These are phyloP conservation scores for Xylaria polymorpha DNA, from an alignment of 2,329 filamentous ascomycete genomes.

Conservation along the genomic window DNA sequence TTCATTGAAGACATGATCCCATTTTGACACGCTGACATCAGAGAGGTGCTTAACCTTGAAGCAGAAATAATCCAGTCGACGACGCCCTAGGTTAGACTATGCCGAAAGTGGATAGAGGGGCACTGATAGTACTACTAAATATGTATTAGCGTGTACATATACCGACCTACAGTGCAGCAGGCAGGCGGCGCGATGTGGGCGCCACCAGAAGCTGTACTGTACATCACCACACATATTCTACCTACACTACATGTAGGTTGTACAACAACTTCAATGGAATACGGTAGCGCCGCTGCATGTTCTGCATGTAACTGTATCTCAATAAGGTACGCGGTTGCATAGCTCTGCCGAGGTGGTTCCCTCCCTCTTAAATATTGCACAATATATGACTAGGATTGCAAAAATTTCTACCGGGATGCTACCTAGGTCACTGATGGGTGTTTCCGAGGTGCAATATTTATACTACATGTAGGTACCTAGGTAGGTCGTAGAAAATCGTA, in stretches of 20 bases:
- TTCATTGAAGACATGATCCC: conserved; percentile 15
- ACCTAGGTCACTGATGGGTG: no score
- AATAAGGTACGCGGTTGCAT: background rate
- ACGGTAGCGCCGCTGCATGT: conserved; percentile 22
- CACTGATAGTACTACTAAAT: conserved; percentile 4
- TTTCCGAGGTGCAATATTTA: conserved; percentile 8
- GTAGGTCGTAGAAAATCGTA: background rate
- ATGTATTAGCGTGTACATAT: conserved; percentile 7
- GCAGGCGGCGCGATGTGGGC: background rate
- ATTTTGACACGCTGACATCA: conserved; percentile 35
- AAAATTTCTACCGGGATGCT: conserved; percentile 19
- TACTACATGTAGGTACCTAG: background rate
- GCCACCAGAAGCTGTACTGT: conserved; percentile 22
- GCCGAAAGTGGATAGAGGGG: conserved; percentile 28
- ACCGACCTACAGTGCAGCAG: no score
- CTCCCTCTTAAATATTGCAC: background rate
- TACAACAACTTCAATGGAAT: no score
- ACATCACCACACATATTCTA: conserved; percentile 30
- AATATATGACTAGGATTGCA: conserved; percentile 10
- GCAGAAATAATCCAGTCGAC: background rate
- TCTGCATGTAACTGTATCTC: background rate
- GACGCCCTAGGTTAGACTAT: background rate
- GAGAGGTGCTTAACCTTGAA: background rate
- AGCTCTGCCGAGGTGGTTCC: conserved; percentile 21
- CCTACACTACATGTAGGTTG: no score